Evolutionary conservation across 495 filamentous ascomycete genomes (phyloP).

Genomic region (Filosporella fistucella): DNA sequence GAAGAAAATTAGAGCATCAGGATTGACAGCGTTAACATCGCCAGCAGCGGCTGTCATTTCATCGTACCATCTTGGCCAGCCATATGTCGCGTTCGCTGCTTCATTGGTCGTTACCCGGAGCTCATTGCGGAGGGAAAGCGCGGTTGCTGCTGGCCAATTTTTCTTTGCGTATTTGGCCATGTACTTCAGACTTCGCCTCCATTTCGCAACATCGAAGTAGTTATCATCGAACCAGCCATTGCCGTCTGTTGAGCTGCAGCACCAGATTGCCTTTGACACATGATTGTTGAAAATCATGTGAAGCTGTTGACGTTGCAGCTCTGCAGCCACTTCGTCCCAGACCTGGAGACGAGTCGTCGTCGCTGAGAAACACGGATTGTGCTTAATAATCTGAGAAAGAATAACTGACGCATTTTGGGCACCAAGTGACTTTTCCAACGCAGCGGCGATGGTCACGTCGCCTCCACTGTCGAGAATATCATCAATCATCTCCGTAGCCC

Average conservation of each 20-base stretch:
- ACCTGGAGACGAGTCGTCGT: conserved; percentile 34
- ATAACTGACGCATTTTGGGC: conserved; percentile 30
- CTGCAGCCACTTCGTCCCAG: conserved; percentile 25
- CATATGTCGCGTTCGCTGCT: conserved; percentile 3
- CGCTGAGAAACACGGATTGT: conserved; percentile 30
- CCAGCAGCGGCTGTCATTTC: conserved; percentile 45
- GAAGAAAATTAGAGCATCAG: conserved; percentile 54
- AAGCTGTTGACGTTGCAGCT: conserved; percentile 29
- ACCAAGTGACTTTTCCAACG: conserved; percentile 38
- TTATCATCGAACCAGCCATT: conserved; percentile 42
- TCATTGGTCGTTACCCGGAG: conserved; percentile 40
- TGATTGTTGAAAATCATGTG: conserved; percentile 45
- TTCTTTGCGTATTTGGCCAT: conserved; percentile 54
- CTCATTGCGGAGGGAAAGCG: conserved; percentile 57
- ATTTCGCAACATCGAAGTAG: conserved; percentile 52
- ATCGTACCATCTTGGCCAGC: conserved; percentile 42
- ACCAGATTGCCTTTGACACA: conserved; percentile 41
- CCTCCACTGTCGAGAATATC: conserved; percentile 51
- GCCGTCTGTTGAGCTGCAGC: conserved; percentile 35
- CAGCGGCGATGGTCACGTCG: conserved; percentile 36
- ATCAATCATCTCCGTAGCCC: conserved; percentile 48
- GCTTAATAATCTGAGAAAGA: conserved; percentile 25
- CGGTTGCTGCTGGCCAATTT: conserved; percentile 28
- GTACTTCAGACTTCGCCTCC: conserved; percentile 50
- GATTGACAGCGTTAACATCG: conserved; percentile 49